Evolutionary conservation across 176 grass and related monocot species (phyloP).

Genomic region (Raddia guianensis): DNA sequence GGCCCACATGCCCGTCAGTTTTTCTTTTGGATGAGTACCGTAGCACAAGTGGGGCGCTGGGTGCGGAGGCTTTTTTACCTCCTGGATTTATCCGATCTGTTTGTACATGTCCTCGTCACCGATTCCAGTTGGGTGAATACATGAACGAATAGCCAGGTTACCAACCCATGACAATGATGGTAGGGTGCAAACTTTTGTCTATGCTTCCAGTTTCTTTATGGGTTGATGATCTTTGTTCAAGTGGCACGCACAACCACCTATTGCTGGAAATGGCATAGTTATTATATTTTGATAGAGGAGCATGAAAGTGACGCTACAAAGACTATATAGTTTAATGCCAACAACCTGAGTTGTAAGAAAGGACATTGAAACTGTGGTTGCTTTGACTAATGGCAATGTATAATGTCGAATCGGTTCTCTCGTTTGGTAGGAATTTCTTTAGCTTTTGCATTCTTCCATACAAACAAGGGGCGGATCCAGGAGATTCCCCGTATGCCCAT

Average conservation of each 20-base stretch:
- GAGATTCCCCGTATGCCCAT: too few relatives aligned
- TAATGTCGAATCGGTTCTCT: too few relatives aligned
- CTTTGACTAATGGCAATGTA: too few relatives aligned
- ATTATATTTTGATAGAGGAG: background rate
- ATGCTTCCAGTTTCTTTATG: background rate
- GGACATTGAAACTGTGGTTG: too few relatives aligned
- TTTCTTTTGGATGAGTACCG: too few relatives aligned
- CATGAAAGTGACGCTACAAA: background rate
- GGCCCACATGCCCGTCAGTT: background rate
- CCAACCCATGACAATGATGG: background rate
- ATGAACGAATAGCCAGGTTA: background rate
- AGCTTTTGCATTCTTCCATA: too few relatives aligned
- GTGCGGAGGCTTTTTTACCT: background rate
- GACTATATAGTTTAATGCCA: too few relatives aligned
- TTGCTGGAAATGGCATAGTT: background rate
- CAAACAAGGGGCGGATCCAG: too few relatives aligned
- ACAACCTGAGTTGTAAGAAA: too few relatives aligned
- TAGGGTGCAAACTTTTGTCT: background rate
- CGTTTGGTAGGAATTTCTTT: too few relatives aligned
- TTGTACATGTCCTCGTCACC: background rate
- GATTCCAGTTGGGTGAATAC: background rate
- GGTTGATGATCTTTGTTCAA: background rate
- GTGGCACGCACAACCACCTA: background rate
- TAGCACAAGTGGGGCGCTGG: background rate
- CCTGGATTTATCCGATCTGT: background rate